A percentile compares a stretch with the other conserved stretches of the same genome.
These are phyloP conservation scores for Phytopythium chamaehyphon DNA, from an alignment of 352 stramenopile genomes.

Conservation along the genomic window DNA sequence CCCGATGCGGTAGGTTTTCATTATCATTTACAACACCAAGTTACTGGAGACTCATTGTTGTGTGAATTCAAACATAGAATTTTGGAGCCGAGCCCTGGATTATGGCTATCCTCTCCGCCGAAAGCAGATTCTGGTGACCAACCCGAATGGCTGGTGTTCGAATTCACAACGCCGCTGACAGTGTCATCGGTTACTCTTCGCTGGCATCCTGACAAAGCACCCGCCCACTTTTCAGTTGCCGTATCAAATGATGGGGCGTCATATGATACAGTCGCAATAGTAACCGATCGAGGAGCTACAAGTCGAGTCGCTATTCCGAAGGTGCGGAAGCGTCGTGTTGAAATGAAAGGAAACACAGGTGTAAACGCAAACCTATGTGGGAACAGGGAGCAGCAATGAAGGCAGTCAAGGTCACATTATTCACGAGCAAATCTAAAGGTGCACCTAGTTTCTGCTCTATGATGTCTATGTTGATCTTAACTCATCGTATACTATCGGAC, in stretches of 20 bases:
- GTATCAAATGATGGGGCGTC: constrained; percentile 41
- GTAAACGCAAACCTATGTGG: too few relatives aligned
- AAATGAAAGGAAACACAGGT: too few relatives aligned
- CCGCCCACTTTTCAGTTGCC: constrained; percentile 34
- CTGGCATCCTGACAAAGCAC: constrained; percentile 41
- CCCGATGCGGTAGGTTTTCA: constrained; percentile 29
- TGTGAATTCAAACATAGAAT: constrained; percentile 19
- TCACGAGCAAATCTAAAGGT: constrained; percentile 23
- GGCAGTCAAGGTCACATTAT: constrained; percentile 45
- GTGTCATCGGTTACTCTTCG: constrained; percentile 40
- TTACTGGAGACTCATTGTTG: background rate
- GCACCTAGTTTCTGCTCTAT: too few relatives aligned
- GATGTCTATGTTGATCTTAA: too few relatives aligned
- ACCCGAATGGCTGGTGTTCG: constrained; percentile 49
- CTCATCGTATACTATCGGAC: too few relatives aligned
- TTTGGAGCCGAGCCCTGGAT: constrained; percentile 27
- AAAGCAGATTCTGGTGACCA: constrained; percentile 11
- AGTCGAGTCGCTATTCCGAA: constrained; percentile 42
- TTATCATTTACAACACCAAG: too few relatives aligned
- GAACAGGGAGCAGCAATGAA: constrained; percentile 27
- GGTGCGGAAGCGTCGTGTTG: constrained; percentile 19
- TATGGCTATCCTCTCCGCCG: constrained; percentile 38
- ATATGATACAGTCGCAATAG: constrained; percentile 47
- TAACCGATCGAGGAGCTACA: constrained; percentile 20
- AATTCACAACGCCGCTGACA: constrained; percentile 42